Conservation (phyloP, 352 stramenopile genomes). For the Hyaloperonospora brassicae region DNA sequence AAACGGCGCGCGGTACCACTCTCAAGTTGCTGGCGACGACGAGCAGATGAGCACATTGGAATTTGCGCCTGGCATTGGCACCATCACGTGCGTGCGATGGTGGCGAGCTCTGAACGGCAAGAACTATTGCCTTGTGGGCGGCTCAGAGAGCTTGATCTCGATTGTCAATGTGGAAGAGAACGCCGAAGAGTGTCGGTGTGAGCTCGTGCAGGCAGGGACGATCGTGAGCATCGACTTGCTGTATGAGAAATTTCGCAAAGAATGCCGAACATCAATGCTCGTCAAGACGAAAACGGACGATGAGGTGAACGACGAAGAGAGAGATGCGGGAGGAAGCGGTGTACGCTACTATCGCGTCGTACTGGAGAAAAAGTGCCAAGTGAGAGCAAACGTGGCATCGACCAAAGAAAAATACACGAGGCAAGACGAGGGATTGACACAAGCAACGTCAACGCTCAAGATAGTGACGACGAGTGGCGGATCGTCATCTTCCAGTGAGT, state of each 20-base stretch:
- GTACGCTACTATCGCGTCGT: conserved; percentile 75
- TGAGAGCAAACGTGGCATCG: conserved; percentile 15
- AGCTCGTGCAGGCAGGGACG: conserved; percentile 50
- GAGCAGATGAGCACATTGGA: conserved; percentile 81
- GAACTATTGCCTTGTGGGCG: conserved; percentile 80
- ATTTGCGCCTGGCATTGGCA: conserved; percentile 63
- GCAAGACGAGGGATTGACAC: conserved; percentile 3
- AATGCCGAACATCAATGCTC: conserved; percentile 76
- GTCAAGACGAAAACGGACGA: conserved; percentile 55
- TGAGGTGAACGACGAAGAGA: conserved; percentile 20
- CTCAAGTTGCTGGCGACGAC: conserved; percentile 68
- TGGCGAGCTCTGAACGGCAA: conserved; percentile 76
- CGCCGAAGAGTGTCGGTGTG: conserved; percentile 72
- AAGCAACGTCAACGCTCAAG: conserved; percentile 13
- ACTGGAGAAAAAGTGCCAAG: conserved; percentile 68
- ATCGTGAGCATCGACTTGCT: conserved; percentile 75
- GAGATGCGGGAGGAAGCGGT: conserved; percentile 14
- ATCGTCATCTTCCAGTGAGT: conserved; percentile 24
- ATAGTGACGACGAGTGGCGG: conserved; percentile 18
- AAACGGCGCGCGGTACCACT: conserved; percentile 78
- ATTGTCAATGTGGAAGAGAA: conserved; percentile 85
- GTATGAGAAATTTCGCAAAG: conserved; percentile 66
- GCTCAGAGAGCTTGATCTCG: conserved; percentile 68
- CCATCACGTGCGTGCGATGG: conserved; percentile 61
- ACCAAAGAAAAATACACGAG: conserved; percentile 16